A percentile compares a stretch with the other conserved stretches of the same genome.
These are phyloP conservation scores for Candida glucosophila DNA, from an alignment of 1,139 yeast species.

Conservation along the genomic window DNA sequence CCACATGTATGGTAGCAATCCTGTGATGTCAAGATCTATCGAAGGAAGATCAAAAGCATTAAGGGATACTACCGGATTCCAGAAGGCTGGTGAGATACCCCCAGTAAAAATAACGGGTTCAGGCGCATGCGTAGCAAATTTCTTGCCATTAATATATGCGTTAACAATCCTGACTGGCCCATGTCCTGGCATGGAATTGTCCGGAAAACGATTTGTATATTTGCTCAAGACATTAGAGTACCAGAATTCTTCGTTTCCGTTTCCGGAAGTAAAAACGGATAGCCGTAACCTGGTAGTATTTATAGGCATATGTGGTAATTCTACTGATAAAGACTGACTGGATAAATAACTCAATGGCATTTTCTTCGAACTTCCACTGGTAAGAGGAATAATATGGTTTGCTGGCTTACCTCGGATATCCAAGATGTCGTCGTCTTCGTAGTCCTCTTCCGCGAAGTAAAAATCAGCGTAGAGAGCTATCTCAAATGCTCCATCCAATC, in stretches of 20 bases:
- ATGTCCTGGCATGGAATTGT: constrained; percentile 41
- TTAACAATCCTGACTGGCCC: constrained; percentile 56
- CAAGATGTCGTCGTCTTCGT: background rate
- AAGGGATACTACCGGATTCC: constrained; percentile 71
- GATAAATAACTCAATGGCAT: constrained; percentile 41
- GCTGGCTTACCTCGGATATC: constrained; percentile 22
- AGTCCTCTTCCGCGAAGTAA: constrained; percentile 22
- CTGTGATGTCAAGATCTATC: constrained; percentile 58
- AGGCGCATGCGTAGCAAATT: constrained; percentile 44
- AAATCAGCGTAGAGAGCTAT: constrained; percentile 45
- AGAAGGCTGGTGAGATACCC: constrained; percentile 67
- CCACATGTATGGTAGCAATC: constrained; percentile 60
- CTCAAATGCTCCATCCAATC: constrained; percentile 54
- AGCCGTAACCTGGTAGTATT: constrained; percentile 54
- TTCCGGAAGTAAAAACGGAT: constrained; percentile 64
- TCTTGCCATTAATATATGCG: constrained; percentile 40
- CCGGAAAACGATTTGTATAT: constrained; percentile 26
- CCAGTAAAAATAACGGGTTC: constrained; percentile 67
- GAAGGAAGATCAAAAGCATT: constrained; percentile 67
- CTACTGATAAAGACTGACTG: constrained; percentile 21
- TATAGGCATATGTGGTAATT: constrained; percentile 30
- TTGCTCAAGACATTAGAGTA: constrained; percentile 54
- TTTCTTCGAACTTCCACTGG: constrained; percentile 12
- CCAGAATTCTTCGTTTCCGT: constrained; percentile 80
- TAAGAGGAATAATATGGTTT: constrained; percentile 22